Conservation (phyloP, 371 early-diverging fungal genomes). For the Syncephalastrum racemosum region DNA sequence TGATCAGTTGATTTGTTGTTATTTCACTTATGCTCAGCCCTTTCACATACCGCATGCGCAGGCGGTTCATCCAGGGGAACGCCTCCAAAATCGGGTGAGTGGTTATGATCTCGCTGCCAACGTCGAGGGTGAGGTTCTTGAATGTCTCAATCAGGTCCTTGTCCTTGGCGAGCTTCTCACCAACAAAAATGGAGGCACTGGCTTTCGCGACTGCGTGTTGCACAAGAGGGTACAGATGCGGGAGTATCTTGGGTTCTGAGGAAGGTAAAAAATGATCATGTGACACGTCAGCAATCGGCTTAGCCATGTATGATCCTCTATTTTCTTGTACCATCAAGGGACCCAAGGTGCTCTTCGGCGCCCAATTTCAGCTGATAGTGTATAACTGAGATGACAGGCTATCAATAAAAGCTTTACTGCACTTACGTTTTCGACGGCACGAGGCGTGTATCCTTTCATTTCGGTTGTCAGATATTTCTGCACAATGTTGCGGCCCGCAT, state of each 20-base stretch:
- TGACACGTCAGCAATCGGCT: too few relatives aligned
- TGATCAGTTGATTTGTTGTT: background rate
- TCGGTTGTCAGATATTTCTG: conserved; percentile 13
- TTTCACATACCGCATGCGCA: conserved; percentile 19
- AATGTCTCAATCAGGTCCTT: conserved; percentile 16
- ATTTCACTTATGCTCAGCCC: background rate
- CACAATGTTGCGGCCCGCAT: conserved; percentile 1
- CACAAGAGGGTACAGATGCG: conserved; percentile 17
- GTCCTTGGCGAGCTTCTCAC: conserved; percentile 20
- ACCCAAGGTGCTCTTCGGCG: too few relatives aligned
- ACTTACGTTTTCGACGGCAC: conserved; percentile 14
- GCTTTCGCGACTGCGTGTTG: conserved; percentile 22
- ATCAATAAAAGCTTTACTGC: background rate
- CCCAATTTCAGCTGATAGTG: too few relatives aligned
- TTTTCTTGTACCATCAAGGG: too few relatives aligned
- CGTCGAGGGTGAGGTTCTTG: conserved; percentile 23
- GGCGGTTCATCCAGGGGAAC: conserved; percentile 7
- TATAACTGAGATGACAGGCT: too few relatives aligned
- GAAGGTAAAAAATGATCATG: too few relatives aligned
- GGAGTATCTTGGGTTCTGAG: conserved; percentile 13
- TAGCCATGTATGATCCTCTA: too few relatives aligned
- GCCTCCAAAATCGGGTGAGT: conserved; percentile 9
- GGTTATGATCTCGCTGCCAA: conserved; percentile 11
- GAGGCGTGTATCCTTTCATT: conserved; percentile 13
- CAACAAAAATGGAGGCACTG: conserved; percentile 26